Conservation (phyloP, 1,139 yeast genomes). For the Diutina scorzettiae region DNA sequence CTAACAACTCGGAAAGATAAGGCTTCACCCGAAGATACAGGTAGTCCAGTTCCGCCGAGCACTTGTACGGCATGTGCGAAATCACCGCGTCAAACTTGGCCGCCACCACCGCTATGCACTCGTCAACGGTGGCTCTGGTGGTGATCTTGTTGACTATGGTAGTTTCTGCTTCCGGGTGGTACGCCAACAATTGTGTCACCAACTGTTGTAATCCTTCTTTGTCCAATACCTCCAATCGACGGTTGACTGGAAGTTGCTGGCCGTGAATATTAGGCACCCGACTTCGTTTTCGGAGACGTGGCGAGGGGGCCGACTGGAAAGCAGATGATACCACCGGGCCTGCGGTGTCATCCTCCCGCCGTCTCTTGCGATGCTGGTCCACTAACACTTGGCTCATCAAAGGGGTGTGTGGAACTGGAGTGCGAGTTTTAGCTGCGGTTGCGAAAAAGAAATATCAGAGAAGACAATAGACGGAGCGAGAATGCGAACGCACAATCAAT, state of each 20-base stretch:
- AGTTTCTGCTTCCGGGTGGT: conserved; percentile 50
- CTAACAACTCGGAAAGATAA: conserved; percentile 59
- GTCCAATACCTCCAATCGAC: conserved; percentile 61
- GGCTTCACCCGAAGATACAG: conserved; percentile 79
- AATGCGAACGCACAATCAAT: no score
- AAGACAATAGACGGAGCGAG: no score
- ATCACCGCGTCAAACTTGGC: conserved; percentile 35
- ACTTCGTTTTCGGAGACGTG: background rate
- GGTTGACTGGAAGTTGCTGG: conserved; percentile 41
- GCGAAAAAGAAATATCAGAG: no score
- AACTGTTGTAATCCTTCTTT: conserved; percentile 40
- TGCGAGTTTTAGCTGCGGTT: no score
- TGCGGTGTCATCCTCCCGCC: background rate
- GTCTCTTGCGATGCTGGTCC: conserved; percentile 3
- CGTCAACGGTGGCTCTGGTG: conserved; percentile 45
- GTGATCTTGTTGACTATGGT: conserved; percentile 38
- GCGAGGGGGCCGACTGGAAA: background rate
- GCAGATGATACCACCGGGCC: no score
- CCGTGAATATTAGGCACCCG: conserved; percentile 29
- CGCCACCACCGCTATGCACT: conserved; percentile 39
- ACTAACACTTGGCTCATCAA: background rate
- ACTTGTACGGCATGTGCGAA: conserved; percentile 58
- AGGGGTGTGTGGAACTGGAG: background rate
- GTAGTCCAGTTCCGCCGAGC: conserved; percentile 66
- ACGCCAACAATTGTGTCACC: conserved; percentile 37